Evolutionary conservation across 176 grass and related monocot species (phyloP), one percentile per base, ranked within the genome.

Genomic region (Aegilops umbellulata): DNA sequence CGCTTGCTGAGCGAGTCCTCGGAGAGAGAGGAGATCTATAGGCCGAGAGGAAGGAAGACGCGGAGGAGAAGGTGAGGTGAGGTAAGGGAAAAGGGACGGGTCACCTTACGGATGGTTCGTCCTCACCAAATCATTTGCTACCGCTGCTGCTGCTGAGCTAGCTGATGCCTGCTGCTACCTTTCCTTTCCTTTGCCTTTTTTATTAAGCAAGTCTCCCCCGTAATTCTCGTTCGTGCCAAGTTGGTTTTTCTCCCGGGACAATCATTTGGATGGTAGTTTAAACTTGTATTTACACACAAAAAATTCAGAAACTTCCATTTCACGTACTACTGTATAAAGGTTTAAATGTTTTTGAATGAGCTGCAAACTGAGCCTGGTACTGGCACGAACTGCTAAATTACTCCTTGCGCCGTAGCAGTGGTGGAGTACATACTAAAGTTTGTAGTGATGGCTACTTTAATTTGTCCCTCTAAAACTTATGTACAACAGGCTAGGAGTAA

Each of bases 21-120:
- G 66, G 75, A 69, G n/a, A 58, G 55, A 58, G 35, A 79, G 78
- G 78, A 88, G 87, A 90, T 85, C 87, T 95, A 88, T 95, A 95
- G 46, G 80, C 68, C 2, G 13, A 1, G 36, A 49, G 10, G 71
- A 74, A 74, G 55, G 60, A 16, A 36, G 31, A 55, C 32, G 63
- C 47, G 60, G 76, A 30, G 36, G 34, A 51, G 49, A 29, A 36
- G 32, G 55, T 32, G 61, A 70, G 80, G 90, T 82, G 88, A 92
- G 91, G 89, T 84, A 83, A 85, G 82, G 58, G 80, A 88, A 94
- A 97, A 91, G 88, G 67, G 87, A 89, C 92, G 83, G 85, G 69
- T 73, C 87, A 97, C 94, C 94, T 65, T 79, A 90, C 90, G 78
- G 92, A 97, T 97, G 87, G 85, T 89, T 92, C 92, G 86, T 38